These are phyloP conservation scores for Leccinum variicolor DNA, from an alignment of 768 basidiomycete genomes.

Conservation along the genomic window DNA sequence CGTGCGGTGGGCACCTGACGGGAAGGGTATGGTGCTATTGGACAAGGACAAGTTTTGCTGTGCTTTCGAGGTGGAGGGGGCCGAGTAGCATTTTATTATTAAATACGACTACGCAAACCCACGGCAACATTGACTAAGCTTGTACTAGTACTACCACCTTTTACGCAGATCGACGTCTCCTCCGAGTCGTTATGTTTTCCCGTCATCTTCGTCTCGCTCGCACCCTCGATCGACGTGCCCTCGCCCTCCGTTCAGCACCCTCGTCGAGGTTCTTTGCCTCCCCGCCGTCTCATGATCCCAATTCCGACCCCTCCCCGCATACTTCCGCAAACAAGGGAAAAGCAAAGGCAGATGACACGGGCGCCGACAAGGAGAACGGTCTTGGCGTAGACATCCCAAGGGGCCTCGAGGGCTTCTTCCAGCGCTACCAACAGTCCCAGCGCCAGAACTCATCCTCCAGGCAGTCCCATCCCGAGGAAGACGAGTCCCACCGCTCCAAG, in stretches of 20 bases:
- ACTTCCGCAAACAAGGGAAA: slow-evolving; percentile 28
- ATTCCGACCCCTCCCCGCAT: slow-evolving; percentile 26
- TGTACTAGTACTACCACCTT: neutral
- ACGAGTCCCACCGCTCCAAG: slow-evolving; percentile 36
- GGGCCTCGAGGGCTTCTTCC: slow-evolving; percentile 76
- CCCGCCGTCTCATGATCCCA: slow-evolving; percentile 35
- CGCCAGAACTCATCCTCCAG: slow-evolving; percentile 27
- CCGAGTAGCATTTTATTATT: neutral
- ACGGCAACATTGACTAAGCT: slow-evolving; percentile 21
- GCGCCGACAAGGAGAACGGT: slow-evolving; percentile 31
- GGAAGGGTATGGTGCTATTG: slow-evolving; percentile 71
- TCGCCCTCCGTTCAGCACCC: slow-evolving; percentile 30
- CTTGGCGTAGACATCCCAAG: slow-evolving; percentile 48
- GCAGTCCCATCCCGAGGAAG: slow-evolving; percentile 27
- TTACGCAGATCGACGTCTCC: neutral
- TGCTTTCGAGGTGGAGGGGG: slow-evolving; percentile 69
- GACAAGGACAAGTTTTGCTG: slow-evolving; percentile 84
- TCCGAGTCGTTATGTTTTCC: slow-evolving; percentile 51
- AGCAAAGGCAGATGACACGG: slow-evolving; percentile 31
- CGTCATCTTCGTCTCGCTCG: slow-evolving; percentile 56
- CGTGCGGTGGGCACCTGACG: slow-evolving; percentile 81
- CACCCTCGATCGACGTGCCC: slow-evolving; percentile 40
- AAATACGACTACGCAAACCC: neutral
- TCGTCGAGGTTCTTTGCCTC: slow-evolving; percentile 47
- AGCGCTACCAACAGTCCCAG: slow-evolving; percentile 51